Evolutionary conservation across 441 rosid genomes (phyloP).

Genomic region (Viola pubescens): DNA sequence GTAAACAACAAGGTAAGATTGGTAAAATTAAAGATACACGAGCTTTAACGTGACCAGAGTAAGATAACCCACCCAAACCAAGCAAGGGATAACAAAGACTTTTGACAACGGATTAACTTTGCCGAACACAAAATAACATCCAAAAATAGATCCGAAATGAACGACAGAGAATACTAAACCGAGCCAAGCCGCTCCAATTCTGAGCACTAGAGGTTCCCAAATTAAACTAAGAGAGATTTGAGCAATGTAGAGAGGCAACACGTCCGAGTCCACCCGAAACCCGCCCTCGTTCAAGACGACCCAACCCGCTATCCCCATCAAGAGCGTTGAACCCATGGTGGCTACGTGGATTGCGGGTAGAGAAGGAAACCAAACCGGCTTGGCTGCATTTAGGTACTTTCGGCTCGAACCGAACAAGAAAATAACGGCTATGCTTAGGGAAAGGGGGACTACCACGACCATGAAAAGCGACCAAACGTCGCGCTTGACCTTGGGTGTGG

Average conservation of each 20-base stretch:
- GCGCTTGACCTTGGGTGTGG: constrained; percentile 8
- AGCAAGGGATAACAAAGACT: constrained; percentile 31
- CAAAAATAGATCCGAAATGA: constrained; percentile 26
- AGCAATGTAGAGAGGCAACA: constrained; percentile 32
- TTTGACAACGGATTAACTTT: constrained; percentile 17
- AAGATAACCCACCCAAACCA: constrained; percentile 28
- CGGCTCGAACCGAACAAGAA: constrained; percentile 25
- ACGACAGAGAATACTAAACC: constrained; percentile 23
- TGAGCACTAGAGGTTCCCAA: constrained; percentile 42
- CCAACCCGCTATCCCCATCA: constrained; percentile 35
- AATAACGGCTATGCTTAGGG: constrained; percentile 17
- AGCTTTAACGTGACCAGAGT: constrained; percentile 22
- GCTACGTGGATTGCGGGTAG: constrained; percentile 22
- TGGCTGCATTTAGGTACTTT: constrained; percentile 18
- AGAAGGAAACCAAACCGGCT: constrained; percentile 35
- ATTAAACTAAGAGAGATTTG: constrained; percentile 22
- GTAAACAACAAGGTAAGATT: no score
- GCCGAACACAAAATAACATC: constrained; percentile 18
- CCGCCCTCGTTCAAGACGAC: constrained; percentile 34
- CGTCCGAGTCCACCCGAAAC: constrained; percentile 11
- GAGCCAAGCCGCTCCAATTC: constrained; percentile 21
- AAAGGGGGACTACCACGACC: constrained; percentile 12
- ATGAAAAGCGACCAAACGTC: constrained; percentile 17
- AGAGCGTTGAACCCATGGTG: constrained; percentile 20
- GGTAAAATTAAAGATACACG: not conserved